These are phyloP conservation scores for Fusarium sp. DNA, from an alignment of 2,329 filamentous ascomycete genomes.

Conservation along the genomic window DNA sequence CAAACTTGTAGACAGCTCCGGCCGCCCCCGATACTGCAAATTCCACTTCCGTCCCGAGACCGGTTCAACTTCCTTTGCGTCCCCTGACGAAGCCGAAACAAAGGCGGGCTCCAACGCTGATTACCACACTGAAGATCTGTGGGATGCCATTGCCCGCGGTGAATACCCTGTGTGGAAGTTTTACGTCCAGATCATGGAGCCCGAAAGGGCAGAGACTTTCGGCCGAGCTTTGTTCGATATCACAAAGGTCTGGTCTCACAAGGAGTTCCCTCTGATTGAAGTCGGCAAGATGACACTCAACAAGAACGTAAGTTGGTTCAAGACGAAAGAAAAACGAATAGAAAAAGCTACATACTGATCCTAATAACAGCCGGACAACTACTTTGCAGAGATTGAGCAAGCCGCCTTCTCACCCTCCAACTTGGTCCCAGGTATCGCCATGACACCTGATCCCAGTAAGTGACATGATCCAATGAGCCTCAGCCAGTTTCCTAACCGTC, in stretches of 20 bases:
- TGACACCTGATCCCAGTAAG: slow-evolving; percentile 5
- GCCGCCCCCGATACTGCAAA: slow-evolving; percentile 23
- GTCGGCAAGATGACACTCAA: slow-evolving; percentile 66
- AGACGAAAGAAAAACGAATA: rapidly evolving
- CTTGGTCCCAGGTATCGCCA: slow-evolving; percentile 8
- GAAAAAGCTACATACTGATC: neutral
- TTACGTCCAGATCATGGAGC: slow-evolving; percentile 67
- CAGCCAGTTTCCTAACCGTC: neutral
- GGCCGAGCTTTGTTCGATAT: slow-evolving; percentile 67
- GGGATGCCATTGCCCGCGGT: slow-evolving; percentile 59
- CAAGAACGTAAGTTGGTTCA: slow-evolving; percentile 40
- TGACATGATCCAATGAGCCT: rapidly evolving
- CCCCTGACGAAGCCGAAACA: slow-evolving; percentile 7
- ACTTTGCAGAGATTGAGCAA: slow-evolving; percentile 22
- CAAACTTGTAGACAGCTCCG: slow-evolving; percentile 15
- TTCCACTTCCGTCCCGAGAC: slow-evolving; percentile 29
- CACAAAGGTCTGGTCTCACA: slow-evolving; percentile 67
- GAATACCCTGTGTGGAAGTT: slow-evolving; percentile 65
- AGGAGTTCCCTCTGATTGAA: slow-evolving; percentile 61
- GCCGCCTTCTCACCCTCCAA: slow-evolving; percentile 16
- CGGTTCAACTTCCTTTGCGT: slow-evolving; percentile 1
- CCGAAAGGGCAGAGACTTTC: slow-evolving; percentile 62
- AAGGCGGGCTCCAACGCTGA: slow-evolving; percentile 27
- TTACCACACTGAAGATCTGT: slow-evolving; percentile 35
- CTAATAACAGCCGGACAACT: neutral